Conservation (phyloP, 202 grass and related monocot genomes). For the Zoysia matrella region DNA sequence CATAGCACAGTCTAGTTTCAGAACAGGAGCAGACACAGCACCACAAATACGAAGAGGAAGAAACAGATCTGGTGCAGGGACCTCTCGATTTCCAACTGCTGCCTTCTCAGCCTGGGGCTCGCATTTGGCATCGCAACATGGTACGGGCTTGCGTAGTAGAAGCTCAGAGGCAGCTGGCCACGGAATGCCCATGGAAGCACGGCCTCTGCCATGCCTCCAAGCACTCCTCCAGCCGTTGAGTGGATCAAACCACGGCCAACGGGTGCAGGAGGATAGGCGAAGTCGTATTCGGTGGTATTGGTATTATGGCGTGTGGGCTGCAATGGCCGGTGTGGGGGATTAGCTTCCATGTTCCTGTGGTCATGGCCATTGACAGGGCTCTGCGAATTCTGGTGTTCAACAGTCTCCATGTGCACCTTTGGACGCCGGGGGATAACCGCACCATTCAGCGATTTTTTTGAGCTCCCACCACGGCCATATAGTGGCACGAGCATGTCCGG, state of each 20-base stretch:
- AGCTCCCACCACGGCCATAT: conserved; percentile 68
- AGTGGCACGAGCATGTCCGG: conserved; percentile 69
- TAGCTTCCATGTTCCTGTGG: conserved; percentile 23
- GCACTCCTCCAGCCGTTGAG: conserved; percentile 63
- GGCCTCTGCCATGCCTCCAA: conserved; percentile 71
- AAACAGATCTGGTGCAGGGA: conserved; percentile 86
- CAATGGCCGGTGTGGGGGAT: conserved; percentile 33
- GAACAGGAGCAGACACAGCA: conserved; percentile 86
- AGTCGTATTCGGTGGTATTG: conserved; percentile 24
- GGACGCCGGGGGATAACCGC: conserved; percentile 64
- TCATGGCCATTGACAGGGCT: conserved; percentile 1
- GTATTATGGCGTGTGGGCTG: conserved; percentile 40
- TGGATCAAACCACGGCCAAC: conserved; percentile 50
- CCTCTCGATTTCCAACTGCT: conserved; percentile 68
- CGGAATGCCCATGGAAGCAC: conserved; percentile 71
- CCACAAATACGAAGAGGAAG: conserved; percentile 70
- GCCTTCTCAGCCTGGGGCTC: conserved; percentile 56
- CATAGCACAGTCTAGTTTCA: conserved; percentile 30
- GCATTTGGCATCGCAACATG: conserved; percentile 3
- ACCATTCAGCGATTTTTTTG: conserved; percentile 55
- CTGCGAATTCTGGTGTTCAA: conserved; percentile 44
- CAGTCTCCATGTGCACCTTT: conserved; percentile 47
- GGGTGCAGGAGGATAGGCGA: conserved; percentile 44
- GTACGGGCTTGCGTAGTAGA: conserved; percentile 66
- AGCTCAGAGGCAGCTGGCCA: conserved; percentile 50